phyloP scores from a whole-genome alignment of 495 filamentous ascomycete genomes.

The Lepraria neglecta region DNA sequence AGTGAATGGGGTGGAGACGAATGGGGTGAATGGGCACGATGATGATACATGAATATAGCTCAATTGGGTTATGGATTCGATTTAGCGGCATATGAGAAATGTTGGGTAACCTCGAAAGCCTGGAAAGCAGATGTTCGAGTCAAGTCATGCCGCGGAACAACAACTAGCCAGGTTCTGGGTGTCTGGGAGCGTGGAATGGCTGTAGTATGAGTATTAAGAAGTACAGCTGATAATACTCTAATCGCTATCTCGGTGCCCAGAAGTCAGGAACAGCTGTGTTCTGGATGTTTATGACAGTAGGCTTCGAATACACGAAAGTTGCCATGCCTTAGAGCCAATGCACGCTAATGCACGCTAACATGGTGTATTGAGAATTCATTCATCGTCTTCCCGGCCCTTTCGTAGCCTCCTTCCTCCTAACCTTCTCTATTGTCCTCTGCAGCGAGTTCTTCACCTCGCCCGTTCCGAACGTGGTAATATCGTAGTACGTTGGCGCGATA shows the following conservation, averaged over 20 bases:
- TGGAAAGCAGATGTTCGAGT: neutral
- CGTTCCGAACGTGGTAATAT: constrained; percentile 74
- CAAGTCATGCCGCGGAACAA: neutral
- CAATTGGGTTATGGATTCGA: neutral
- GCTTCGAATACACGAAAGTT: neutral
- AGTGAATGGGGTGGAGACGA: constrained; percentile 26
- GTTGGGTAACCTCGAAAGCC: neutral
- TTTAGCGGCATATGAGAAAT: constrained; percentile 17
- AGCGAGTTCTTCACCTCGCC: constrained; percentile 78
- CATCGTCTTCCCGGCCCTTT: constrained; percentile 35
- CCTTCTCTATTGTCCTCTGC: constrained; percentile 64
- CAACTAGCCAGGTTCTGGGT: too few species aligned
- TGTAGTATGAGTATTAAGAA: too few species aligned
- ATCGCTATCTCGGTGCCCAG: too few species aligned
- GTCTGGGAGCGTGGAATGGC: too few species aligned
- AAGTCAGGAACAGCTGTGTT: too few species aligned
- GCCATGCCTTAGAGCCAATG: neutral
- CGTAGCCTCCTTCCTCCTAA: constrained; percentile 65
- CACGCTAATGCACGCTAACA: neutral
- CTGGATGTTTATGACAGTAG: neutral
- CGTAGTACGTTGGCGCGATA: constrained; percentile 88
- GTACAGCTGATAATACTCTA: too few species aligned
- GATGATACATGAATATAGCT: constrained; percentile 1
- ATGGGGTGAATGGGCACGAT: constrained; percentile 17
- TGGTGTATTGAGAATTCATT: neutral